A percentile compares a stretch with the other conserved stretches of the same genome.
phyloP scores from a whole-genome alignment of 345 rosid species.

The Populus euphratica region DNA sequence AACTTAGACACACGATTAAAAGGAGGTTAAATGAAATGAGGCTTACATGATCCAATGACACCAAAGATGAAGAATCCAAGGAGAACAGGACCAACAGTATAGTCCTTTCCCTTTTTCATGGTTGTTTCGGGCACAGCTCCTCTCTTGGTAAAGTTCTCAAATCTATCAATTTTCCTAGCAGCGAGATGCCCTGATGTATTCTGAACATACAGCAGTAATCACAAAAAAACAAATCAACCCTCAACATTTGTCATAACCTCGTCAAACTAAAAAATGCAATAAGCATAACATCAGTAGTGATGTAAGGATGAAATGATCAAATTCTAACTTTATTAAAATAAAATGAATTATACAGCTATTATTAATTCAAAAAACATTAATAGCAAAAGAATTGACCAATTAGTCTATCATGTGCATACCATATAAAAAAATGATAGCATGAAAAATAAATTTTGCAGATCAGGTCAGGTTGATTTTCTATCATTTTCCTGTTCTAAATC shows the following conservation, averaged over 20 bases:
- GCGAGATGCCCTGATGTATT: slow-evolving; percentile 87
- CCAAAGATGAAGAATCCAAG: slow-evolving; percentile 91
- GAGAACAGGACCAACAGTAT: slow-evolving; percentile 77
- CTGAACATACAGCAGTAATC: slow-evolving; percentile 30
- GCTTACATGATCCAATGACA: slow-evolving; percentile 90
- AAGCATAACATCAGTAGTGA: slow-evolving; percentile 19
- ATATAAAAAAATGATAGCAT: not conserved
- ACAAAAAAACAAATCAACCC: not conserved
- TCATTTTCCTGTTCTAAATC: not conserved
- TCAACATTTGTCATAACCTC: not conserved
- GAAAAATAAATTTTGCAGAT: not conserved
- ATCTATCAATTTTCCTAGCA: slow-evolving; percentile 67
- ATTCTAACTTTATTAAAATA: not conserved
- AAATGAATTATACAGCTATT: not conserved
- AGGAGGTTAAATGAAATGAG: not conserved
- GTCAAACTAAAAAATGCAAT: not conserved
- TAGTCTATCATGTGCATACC: not conserved
- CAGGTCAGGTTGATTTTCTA: not conserved
- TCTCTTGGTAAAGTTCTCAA: slow-evolving; percentile 80
- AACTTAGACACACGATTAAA: not conserved
- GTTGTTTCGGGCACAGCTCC: slow-evolving; percentile 81
- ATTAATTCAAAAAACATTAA: not conserved
- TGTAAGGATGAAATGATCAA: slow-evolving; percentile 17
- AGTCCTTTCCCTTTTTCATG: slow-evolving; percentile 75
- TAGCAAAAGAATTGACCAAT: not conserved